Percentiles rank a stretch among this genome's conserved stretches.
These are phyloP conservation scores for Ustilago bromivora DNA, from an alignment of 1,284 basidiomycete species.

Conservation along the genomic window DNA sequence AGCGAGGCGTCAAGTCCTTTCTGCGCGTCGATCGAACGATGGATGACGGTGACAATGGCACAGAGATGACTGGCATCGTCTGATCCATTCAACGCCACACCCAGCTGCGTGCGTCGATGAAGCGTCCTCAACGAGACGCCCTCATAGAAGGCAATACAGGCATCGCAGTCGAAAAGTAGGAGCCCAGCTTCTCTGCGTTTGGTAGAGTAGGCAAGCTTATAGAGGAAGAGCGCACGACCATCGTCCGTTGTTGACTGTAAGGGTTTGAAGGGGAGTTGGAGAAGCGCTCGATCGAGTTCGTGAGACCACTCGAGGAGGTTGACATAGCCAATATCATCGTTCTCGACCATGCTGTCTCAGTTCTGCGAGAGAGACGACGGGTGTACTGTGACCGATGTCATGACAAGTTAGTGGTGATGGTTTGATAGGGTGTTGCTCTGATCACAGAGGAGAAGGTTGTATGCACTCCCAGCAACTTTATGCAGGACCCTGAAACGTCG, in stretches of 20 bases:
- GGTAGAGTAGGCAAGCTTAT: constrained; percentile 29
- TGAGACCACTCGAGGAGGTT: constrained; percentile 39
- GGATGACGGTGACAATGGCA: constrained; percentile 1
- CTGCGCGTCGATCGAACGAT: constrained; percentile 25
- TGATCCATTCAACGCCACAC: background rate
- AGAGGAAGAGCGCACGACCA: constrained; percentile 13
- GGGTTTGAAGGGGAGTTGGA: constrained; percentile 20
- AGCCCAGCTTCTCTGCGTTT: constrained; percentile 17
- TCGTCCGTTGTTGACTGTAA: constrained; percentile 6
- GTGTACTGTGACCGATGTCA: background rate
- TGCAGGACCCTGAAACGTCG: background rate
- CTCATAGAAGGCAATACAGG: constrained; percentile 32
- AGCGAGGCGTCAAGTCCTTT: constrained; percentile 1
- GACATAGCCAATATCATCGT: constrained; percentile 11
- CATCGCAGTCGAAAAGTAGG: constrained; percentile 31
- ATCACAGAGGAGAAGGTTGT: background rate
- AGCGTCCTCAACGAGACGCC: constrained; percentile 31
- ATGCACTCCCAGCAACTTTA: background rate
- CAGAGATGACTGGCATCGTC: constrained; percentile 5
- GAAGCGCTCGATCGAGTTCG: constrained; percentile 25
- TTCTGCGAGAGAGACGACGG: no score
- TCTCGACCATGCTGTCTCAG: constrained; percentile 11
- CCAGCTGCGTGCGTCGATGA: constrained; percentile 19
- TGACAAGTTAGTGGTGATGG: background rate
- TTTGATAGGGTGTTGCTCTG: background rate